phyloP scores from a whole-genome alignment of 805 yeast genomes.

The Teunomyces gatunensis region DNA sequence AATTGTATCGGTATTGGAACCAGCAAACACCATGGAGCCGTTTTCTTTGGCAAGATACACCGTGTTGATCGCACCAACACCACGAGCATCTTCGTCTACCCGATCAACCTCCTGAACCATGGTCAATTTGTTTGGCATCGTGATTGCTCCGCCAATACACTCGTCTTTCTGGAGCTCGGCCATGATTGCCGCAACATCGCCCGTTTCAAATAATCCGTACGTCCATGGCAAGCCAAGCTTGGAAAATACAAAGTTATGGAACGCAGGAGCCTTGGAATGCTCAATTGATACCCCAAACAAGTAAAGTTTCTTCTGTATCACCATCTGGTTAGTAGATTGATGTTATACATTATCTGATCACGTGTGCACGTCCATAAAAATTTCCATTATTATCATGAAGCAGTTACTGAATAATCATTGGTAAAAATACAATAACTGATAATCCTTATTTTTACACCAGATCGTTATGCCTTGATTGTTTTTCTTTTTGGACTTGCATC shows the following conservation, averaged over 20 bases:
- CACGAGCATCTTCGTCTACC: conserved; percentile 26
- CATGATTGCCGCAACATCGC: conserved; percentile 18
- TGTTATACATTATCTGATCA: too few relatives aligned
- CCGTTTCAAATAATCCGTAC: conserved; percentile 23
- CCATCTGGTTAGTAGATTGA: too few relatives aligned
- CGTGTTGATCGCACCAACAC: conserved; percentile 34
- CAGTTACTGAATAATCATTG: too few relatives aligned
- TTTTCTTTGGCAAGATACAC: conserved; percentile 20
- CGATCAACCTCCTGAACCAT: conserved; percentile 25
- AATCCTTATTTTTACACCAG: too few relatives aligned
- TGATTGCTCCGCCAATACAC: conserved; percentile 27
- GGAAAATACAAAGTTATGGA: conserved; percentile 24
- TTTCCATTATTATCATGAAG: too few relatives aligned
- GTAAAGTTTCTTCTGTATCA: conserved; percentile 3
- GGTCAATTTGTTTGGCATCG: conserved; percentile 30
- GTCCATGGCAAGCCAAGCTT: conserved; percentile 21
- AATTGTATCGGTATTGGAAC: conserved; percentile 33
- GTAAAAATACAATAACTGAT: too few relatives aligned
- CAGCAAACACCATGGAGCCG: conserved; percentile 15
- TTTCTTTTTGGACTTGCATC: too few relatives aligned
- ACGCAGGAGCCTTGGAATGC: conserved; percentile 26
- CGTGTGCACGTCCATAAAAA: too few relatives aligned
- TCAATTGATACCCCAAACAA: conserved; percentile 23
- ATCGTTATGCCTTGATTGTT: too few relatives aligned
- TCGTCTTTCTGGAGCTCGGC: conserved; percentile 8